phyloP scores from a whole-genome alignment of 2,329 filamentous ascomycete species.

The Aspergillus niger region DNA sequence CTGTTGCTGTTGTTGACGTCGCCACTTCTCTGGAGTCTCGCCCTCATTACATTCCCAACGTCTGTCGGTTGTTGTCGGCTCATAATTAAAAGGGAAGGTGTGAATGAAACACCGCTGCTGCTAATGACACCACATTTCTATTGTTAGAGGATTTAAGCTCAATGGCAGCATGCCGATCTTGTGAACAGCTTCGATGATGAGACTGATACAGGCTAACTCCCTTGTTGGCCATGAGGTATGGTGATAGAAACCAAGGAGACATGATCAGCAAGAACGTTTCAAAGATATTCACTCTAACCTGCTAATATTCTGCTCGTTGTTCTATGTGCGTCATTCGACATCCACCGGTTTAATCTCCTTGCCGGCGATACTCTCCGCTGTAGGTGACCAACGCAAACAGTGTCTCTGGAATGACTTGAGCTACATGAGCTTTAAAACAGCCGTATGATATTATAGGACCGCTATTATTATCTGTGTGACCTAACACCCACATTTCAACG shows the following conservation, averaged over 20 bases:
- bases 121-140: background rate
- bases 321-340: background rate
- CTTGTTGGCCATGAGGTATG: background rate
- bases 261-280: background rate
- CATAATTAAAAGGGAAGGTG: background rate
- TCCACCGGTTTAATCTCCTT: too few species aligned
- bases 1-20: background rate
- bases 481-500: too few species aligned
- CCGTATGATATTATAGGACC: too few species aligned
- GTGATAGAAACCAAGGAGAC: background rate
- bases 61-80: background rate
- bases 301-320: background rate
- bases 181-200: background rate
- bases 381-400: too few species aligned
- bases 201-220: background rate
- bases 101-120: background rate
- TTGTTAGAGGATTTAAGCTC: background rate
- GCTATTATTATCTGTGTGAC: too few species aligned
- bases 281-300: background rate
- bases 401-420: too few species aligned
- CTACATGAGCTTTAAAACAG: background rate
- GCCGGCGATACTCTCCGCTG: too few species aligned
- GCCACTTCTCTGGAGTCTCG: background rate
- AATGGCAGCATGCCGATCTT: background rate
- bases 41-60: background rate